These are phyloP conservation scores for Parathielavia appendiculata DNA, from an alignment of 495 filamentous ascomycete genomes.

Conservation along the genomic window DNA sequence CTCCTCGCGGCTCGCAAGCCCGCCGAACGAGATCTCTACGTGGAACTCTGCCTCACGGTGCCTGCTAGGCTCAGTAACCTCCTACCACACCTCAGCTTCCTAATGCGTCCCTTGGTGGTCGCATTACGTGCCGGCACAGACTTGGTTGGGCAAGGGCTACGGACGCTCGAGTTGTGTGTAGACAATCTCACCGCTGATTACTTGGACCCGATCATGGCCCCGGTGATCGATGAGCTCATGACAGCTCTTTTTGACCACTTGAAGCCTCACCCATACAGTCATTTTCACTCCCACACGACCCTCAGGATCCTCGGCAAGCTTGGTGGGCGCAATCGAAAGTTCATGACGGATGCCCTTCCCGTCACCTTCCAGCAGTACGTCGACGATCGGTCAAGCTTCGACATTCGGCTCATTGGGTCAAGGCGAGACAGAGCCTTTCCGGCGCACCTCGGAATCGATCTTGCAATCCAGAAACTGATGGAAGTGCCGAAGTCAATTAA, in stretches of 20 bases:
- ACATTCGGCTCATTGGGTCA: conserved; percentile 82
- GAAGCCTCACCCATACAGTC: conserved; percentile 85
- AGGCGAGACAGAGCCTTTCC: conserved; percentile 84
- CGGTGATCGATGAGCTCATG: conserved; percentile 98
- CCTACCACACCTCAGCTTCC: conserved; percentile 89
- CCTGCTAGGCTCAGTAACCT: conserved; percentile 92
- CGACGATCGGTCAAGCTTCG: conserved; percentile 80
- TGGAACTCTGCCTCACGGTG: conserved; percentile 93
- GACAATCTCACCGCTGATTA: conserved; percentile 98
- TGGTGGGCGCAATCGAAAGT: conserved; percentile 90
- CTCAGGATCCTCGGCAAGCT: conserved; percentile 98
- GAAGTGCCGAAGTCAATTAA: conserved; percentile 62
- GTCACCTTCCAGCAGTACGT: conserved; percentile 77
- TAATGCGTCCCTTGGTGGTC: conserved; percentile 96
- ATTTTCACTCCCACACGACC: conserved; percentile 95
- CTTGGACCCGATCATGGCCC: conserved; percentile 97
- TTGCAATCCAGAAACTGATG: conserved; percentile 79
- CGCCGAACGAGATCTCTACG: conserved; percentile 88
- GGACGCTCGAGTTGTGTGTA: conserved; percentile 93
- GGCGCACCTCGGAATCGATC: conserved; percentile 74
- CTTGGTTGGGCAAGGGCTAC: conserved; percentile 85
- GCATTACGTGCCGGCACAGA: conserved; percentile 88
- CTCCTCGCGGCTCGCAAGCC: conserved; percentile 83
- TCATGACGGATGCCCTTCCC: conserved; percentile 78
- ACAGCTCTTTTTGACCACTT: conserved; percentile 93